Evolutionary conservation across 2,329 filamentous ascomycete species (phyloP).

Genomic region (Lojkania enalia): DNA sequence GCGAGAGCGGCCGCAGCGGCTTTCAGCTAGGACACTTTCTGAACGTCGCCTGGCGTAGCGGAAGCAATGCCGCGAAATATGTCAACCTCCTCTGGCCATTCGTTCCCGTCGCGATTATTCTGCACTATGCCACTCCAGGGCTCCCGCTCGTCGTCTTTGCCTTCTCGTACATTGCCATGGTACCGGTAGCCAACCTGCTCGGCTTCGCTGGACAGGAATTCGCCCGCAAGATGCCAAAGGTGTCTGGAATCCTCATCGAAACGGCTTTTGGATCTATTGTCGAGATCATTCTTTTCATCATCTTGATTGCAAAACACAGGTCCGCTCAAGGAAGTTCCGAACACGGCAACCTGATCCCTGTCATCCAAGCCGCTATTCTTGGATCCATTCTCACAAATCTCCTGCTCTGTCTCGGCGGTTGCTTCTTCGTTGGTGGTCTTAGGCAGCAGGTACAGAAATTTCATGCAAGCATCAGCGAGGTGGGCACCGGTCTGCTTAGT

Average conservation of each 20-base stretch:
- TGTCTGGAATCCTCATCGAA: conserved; percentile 65
- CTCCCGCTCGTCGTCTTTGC: conserved; percentile 66
- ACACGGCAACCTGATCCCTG: conserved; percentile 53
- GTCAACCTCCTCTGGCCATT: conserved; percentile 77
- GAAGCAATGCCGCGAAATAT: conserved; percentile 64
- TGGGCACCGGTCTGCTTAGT: conserved; percentile 74
- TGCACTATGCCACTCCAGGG: conserved; percentile 58
- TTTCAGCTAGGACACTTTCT: conserved; percentile 66
- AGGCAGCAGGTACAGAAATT: conserved; percentile 70
- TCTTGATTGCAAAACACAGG: conserved; percentile 62
- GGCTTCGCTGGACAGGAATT: conserved; percentile 74
- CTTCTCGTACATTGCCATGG: conserved; percentile 73
- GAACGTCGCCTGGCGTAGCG: conserved; percentile 65
- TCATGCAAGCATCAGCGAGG: conserved; percentile 75
- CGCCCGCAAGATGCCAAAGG: conserved; percentile 73
- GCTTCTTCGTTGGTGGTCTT: conserved; percentile 78
- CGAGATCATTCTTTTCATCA: conserved; percentile 79
- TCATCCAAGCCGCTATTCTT: conserved; percentile 82
- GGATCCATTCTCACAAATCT: conserved; percentile 82
- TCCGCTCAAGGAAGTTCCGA: conserved; percentile 46
- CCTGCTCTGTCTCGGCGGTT: conserved; percentile 75
- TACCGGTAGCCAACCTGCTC: conserved; percentile 73
- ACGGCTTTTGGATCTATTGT: conserved; percentile 70
- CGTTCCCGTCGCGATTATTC: conserved; percentile 69
- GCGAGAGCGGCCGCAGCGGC: conserved; percentile 70